Evolutionary conservation across 1,139 yeast genomes (phyloP).

Genomic region (Saccharomyces hybrid): DNA sequence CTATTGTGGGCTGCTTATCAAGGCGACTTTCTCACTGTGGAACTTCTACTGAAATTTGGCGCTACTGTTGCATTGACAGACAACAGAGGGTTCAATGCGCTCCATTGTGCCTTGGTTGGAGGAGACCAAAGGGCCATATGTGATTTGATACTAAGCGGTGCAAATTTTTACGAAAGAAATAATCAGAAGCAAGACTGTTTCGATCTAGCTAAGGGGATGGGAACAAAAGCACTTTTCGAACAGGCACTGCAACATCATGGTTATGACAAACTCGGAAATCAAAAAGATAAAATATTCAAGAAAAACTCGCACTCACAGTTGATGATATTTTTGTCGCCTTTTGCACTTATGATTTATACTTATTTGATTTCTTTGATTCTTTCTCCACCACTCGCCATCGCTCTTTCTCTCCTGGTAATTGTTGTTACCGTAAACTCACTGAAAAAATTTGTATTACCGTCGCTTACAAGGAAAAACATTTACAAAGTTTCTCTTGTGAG

Average conservation of each 20-base stretch:
- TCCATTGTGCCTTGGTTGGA: slow-evolving; percentile 78
- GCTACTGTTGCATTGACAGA: slow-evolving; percentile 59
- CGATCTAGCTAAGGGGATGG: slow-evolving; percentile 71
- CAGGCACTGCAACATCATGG: slow-evolving; percentile 32
- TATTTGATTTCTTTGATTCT: slow-evolving; percentile 31
- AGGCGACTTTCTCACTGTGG: slow-evolving; percentile 70
- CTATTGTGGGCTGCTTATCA: slow-evolving; percentile 93
- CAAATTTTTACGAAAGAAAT: slow-evolving; percentile 50
- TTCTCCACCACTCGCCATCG: slow-evolving; percentile 23
- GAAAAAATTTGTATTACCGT: background rate
- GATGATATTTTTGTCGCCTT: slow-evolving; percentile 55
- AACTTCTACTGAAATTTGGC: slow-evolving; percentile 59
- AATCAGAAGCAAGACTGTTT: slow-evolving; percentile 54
- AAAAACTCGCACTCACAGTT: slow-evolving; percentile 46
- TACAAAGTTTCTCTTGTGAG: background rate
- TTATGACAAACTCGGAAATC: slow-evolving; percentile 11
- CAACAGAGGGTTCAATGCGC: slow-evolving; percentile 59
- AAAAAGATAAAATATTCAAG: slow-evolving; percentile 30
- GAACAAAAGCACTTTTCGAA: slow-evolving; percentile 44
- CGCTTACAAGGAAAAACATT: background rate
- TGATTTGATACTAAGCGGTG: slow-evolving; percentile 52
- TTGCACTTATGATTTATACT: slow-evolving; percentile 42
- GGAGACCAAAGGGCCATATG: slow-evolving; percentile 42
- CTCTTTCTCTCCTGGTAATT: background rate
- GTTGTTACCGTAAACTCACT: background rate